These are phyloP conservation scores for Pythium rishiriense DNA, from an alignment of 352 stramenopile species.

Conservation along the genomic window DNA sequence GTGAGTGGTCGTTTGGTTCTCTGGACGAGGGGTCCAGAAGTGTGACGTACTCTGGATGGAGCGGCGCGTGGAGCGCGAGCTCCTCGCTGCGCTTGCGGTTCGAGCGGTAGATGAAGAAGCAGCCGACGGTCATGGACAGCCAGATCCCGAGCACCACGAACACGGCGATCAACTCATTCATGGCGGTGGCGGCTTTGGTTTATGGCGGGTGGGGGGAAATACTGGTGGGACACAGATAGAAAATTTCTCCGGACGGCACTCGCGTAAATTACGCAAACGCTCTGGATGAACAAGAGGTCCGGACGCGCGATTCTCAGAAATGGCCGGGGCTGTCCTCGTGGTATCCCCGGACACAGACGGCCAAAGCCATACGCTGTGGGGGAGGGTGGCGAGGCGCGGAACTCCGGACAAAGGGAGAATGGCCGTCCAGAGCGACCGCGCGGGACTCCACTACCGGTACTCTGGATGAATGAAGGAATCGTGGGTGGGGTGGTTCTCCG, in stretches of 20 bases:
- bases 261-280: not conserved
- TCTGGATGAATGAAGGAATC: not conserved
- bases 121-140: conserved; percentile 15
- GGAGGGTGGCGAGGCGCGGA: too few relatives aligned
- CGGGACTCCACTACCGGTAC: too few relatives aligned
- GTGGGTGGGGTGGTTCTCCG: not conserved
- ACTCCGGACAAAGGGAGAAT: too few relatives aligned
- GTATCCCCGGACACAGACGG: not conserved
- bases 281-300: too few relatives aligned
- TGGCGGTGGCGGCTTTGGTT: not conserved
- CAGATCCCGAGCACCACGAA: conserved; percentile 20
- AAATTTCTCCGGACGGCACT: not conserved
- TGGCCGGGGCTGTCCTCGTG: too few relatives aligned
- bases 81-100: conserved; percentile 13
- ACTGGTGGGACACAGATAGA: not conserved
- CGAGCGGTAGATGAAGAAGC: conserved; percentile 16
- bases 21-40: not conserved
- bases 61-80: conserved; percentile 27
- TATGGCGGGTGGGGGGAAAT: not conserved
- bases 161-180: conserved; percentile 23
- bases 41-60: conserved; percentile 24
- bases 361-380: not conserved
- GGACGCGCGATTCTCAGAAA: too few relatives aligned
- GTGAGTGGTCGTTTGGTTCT: too few relatives aligned
- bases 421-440: too few relatives aligned